A percentile compares a stretch with the other conserved stretches of the same genome.
These are phyloP conservation scores for Jimgerdemannia lactiflua DNA, from an alignment of 192 early-diverging fungal species.

Conservation along the genomic window DNA sequence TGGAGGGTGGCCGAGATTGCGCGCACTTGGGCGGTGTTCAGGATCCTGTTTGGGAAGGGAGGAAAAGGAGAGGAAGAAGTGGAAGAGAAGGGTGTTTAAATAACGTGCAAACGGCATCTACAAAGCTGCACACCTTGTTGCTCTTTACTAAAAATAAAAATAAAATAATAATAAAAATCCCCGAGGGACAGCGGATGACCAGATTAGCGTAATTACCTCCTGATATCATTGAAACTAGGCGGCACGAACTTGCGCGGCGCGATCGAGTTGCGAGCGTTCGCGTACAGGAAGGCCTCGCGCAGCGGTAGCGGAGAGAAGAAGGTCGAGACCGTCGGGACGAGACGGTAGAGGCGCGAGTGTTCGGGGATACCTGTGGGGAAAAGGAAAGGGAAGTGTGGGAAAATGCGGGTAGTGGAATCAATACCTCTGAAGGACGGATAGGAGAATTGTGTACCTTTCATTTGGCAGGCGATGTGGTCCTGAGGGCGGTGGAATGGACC, in stretches of 20 bases:
- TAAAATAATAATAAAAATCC: too few species aligned
- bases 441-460: constrained; percentile 21
- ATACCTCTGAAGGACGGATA: background rate
- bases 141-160: too few species aligned
- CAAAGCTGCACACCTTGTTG: background rate
- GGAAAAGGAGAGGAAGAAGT: background rate
- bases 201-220: constrained; percentile 34
- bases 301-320: constrained; percentile 88
- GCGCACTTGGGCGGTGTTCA: constrained; percentile 85
- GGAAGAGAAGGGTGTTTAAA: background rate
- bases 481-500: background rate
- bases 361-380: constrained; percentile 43
- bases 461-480: constrained; percentile 49
- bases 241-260: constrained; percentile 79
- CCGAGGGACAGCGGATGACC: too few species aligned
- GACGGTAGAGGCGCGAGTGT: constrained; percentile 71
- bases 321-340: constrained; percentile 77
- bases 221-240: constrained; percentile 91
- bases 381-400: background rate
- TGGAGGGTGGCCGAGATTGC: constrained; percentile 69
- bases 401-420: background rate
- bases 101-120: background rate
- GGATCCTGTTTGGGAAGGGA: constrained; percentile 42
- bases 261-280: constrained; percentile 67
- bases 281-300: constrained; percentile 62